Conservation (phyloP, 2,329 filamentous ascomycete species). For the Metarhizium humberi region DNA sequence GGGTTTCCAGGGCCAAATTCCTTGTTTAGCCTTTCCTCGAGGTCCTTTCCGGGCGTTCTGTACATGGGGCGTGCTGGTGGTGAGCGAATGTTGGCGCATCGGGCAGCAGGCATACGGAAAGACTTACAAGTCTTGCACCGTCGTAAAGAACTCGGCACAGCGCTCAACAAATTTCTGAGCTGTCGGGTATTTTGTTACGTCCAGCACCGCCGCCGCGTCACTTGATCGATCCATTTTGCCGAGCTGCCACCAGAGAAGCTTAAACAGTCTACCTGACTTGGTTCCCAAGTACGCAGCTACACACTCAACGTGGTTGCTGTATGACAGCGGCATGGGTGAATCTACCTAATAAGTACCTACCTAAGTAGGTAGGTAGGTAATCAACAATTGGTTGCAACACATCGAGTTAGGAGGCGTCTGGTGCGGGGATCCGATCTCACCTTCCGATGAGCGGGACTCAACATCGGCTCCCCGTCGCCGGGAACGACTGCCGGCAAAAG, state of each 20-base stretch:
- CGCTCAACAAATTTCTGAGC: constrained; percentile 18
- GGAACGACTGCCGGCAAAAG: background rate
- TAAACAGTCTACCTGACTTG: background rate
- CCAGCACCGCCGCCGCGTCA: constrained; percentile 2
- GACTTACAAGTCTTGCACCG: constrained; percentile 22
- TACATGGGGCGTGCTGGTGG: background rate
- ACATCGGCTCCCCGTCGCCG: background rate
- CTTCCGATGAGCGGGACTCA: background rate
- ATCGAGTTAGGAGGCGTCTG: background rate
- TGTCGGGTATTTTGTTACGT: constrained; percentile 15
- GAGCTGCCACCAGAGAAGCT: background rate
- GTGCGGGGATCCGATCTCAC: background rate
- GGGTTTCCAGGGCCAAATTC: constrained; percentile 32
- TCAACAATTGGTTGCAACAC: background rate
- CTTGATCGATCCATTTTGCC: background rate
- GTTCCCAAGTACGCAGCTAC: background rate
- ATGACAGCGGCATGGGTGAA: background rate
- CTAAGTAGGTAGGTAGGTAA: background rate
- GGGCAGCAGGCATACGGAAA: background rate
- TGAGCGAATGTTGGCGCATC: background rate
- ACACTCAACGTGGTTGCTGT: background rate
- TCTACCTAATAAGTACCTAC: background rate
- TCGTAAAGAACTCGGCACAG: constrained; percentile 20
- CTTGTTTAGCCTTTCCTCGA: constrained; percentile 32
- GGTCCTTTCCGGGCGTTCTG: constrained; percentile 35